Conservation (phyloP, 805 yeast species). For the Nakazawaea ishiwadae region DNA sequence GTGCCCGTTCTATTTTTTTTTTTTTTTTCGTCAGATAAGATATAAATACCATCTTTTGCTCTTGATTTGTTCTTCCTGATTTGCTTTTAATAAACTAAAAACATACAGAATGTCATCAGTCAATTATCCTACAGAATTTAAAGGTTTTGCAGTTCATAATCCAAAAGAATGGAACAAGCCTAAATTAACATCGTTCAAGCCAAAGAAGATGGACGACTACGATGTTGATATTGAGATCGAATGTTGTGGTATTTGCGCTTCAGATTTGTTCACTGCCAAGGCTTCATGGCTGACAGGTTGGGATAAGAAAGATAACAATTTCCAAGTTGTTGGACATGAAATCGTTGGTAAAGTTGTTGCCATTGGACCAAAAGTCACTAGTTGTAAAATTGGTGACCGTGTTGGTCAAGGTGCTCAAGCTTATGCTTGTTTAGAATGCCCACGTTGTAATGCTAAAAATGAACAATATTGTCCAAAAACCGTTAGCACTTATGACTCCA, state of each 20-base stretch:
- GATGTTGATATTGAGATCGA: slow-evolving; percentile 57
- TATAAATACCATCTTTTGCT: slow-evolving; percentile 1
- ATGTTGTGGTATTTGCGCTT: slow-evolving; percentile 66
- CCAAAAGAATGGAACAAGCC: slow-evolving; percentile 53
- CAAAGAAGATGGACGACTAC: slow-evolving; percentile 36
- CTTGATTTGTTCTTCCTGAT: too few species aligned
- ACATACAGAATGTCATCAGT: slow-evolving; percentile 15
- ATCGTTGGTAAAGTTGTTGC: slow-evolving; percentile 36
- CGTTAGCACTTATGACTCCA: slow-evolving; percentile 37
- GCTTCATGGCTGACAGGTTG: slow-evolving; percentile 43
- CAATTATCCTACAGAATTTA: slow-evolving; percentile 50
- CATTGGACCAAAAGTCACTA: slow-evolving; percentile 30
- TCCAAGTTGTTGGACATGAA: slow-evolving; percentile 50
- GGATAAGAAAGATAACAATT: slow-evolving; percentile 20
- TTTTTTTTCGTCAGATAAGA: too few species aligned
- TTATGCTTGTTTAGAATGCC: slow-evolving; percentile 31
- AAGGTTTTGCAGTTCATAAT: slow-evolving; percentile 54
- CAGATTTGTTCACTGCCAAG: slow-evolving; percentile 48
- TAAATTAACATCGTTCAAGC: slow-evolving; percentile 42
- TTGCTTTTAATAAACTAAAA: neutral
- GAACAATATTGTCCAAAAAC: slow-evolving; percentile 41
- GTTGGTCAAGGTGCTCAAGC: slow-evolving; percentile 44
- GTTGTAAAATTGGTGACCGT: slow-evolving; percentile 37
- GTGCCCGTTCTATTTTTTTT: too few species aligned
- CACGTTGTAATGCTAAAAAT: slow-evolving; percentile 31